Evolutionary conservation across 106 monocot species (phyloP).

Genomic region (Agapanthus africanus): DNA sequence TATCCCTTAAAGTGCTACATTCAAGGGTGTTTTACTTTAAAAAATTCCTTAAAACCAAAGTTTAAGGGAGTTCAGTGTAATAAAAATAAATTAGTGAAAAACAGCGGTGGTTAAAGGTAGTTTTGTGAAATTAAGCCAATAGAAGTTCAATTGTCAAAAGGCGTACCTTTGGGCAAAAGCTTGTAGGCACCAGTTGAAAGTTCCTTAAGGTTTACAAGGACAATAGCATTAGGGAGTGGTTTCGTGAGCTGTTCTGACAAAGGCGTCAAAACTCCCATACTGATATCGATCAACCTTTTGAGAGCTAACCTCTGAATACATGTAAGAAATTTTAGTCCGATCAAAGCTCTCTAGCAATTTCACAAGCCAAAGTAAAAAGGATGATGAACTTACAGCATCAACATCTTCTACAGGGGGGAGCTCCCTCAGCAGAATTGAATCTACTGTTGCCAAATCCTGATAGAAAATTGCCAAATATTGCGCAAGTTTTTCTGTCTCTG

Average conservation of each 20-base stretch:
- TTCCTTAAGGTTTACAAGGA: conserved; percentile 80
- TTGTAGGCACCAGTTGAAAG: conserved; percentile 78
- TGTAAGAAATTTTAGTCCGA: conserved; percentile 6
- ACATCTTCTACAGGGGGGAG: conserved; percentile 79
- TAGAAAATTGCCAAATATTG: conserved; percentile 10
- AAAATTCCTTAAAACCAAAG: no score
- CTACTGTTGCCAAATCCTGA: conserved; percentile 98
- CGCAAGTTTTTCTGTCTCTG: background rate
- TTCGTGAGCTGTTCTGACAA: conserved; percentile 94
- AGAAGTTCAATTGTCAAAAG: conserved; percentile 1
- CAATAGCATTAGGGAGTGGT: conserved; percentile 94
- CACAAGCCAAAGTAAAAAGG: background rate
- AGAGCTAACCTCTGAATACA: conserved; percentile 80
- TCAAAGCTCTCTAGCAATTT: no score
- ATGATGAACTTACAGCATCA: conserved; percentile 53
- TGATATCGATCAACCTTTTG: conserved; percentile 92
- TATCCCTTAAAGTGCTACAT: no score
- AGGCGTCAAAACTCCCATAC: conserved; percentile 90
- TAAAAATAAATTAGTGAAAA: no score
- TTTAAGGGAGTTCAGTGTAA: no score
- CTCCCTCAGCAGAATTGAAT: conserved; percentile 87
- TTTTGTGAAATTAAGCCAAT: no score
- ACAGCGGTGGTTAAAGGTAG: no score
- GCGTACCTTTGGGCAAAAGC: conserved; percentile 80
- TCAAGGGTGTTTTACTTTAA: background rate